A percentile compares a stretch with the other conserved stretches of the same genome.
Evolutionary conservation across 805 yeast genomes (phyloP).

Genomic region (Yamadazyma endophytica): DNA sequence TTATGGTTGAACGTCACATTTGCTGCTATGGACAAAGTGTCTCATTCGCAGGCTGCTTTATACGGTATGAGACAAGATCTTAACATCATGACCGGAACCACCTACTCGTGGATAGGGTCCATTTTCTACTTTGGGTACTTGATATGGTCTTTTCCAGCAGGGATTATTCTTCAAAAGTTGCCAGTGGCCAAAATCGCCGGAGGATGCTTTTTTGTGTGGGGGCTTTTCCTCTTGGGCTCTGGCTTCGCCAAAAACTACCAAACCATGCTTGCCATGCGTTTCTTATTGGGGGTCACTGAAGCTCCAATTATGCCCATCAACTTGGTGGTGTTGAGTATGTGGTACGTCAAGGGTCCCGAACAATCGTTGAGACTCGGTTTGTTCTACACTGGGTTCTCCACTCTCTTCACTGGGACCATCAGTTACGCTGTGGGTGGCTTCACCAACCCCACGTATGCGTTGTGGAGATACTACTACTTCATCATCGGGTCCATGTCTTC

Average conservation of each 20-base stretch:
- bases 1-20: constrained; percentile 19
- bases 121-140: constrained; percentile 45
- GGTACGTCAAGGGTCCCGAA: constrained; percentile 30
- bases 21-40: constrained; percentile 24
- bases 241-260: constrained; percentile 46
- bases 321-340: constrained; percentile 27
- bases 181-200: constrained; percentile 15
- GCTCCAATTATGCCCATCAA: constrained; percentile 33
- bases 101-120: constrained; percentile 36
- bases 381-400: constrained; percentile 30
- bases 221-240: constrained; percentile 25
- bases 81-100: constrained; percentile 18
- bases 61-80: constrained; percentile 30
- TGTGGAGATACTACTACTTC: constrained; percentile 58
- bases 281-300: constrained; percentile 36
- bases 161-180: constrained; percentile 15
- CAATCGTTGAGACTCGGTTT: constrained; percentile 30
- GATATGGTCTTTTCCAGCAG: constrained; percentile 16
- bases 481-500: constrained; percentile 55
- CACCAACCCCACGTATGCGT: constrained; percentile 39
- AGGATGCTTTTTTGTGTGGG: constrained; percentile 16
- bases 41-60: constrained; percentile 19
- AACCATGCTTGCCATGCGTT: constrained; percentile 33
- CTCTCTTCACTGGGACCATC: constrained; percentile 37
- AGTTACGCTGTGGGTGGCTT: constrained; percentile 50